phyloP scores from a whole-genome alignment of 2,329 filamentous ascomycete species.

The Fusarium sp. region DNA sequence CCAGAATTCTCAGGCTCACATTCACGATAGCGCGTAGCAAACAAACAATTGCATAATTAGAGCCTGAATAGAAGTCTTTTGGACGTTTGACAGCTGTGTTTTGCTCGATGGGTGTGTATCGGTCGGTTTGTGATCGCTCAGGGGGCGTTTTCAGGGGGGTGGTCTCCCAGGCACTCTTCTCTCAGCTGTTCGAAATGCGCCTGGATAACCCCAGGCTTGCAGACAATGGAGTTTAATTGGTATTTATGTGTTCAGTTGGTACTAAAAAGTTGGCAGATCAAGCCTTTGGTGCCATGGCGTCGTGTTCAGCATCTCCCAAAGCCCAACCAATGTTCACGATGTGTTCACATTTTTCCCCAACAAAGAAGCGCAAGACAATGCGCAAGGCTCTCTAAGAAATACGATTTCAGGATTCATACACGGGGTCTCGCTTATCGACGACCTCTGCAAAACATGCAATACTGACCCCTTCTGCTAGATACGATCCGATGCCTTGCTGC shows the following conservation, averaged over 20 bases:
- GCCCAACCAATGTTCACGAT: not conserved
- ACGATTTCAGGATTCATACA: not conserved
- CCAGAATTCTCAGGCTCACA: not conserved
- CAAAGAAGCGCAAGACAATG: not conserved
- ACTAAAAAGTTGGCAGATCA: not conserved
- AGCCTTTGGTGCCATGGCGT: not conserved
- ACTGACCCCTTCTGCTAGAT: not conserved
- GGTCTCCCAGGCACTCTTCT: not conserved
- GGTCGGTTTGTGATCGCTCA: not conserved
- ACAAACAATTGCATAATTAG: not conserved
- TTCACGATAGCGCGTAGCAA: not conserved
- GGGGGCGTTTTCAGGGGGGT: not conserved
- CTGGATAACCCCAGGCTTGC: not conserved
- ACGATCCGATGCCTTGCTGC: not conserved
- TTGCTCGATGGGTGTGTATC: not conserved
- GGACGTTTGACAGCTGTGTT: not conserved
- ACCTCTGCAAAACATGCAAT: not conserved
- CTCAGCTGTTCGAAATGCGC: not conserved
- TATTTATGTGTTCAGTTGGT: not conserved
- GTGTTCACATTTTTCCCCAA: not conserved
- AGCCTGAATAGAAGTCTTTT: not conserved
- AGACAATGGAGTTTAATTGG: not conserved
- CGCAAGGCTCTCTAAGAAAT: not conserved
- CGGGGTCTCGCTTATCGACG: not conserved
- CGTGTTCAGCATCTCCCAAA: not conserved